Percentiles rank a stretch among this genome's conserved stretches.
Conservation (phyloP, 768 basidiomycete genomes). For the Lactifluus volemus region DNA sequence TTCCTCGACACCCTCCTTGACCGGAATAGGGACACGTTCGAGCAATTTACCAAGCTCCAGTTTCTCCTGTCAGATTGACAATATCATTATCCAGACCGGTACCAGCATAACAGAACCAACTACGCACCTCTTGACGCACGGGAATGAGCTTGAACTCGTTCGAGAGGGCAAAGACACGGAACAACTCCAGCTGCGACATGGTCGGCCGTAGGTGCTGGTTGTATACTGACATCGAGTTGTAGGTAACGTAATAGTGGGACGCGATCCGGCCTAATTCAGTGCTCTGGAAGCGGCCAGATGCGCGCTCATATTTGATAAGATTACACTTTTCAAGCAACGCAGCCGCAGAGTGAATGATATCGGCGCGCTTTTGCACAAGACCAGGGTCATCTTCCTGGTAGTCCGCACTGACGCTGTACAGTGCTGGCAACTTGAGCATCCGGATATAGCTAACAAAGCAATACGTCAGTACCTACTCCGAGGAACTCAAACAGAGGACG, state of each 20-base stretch:
- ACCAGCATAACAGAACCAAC: neutral
- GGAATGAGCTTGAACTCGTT: constrained; percentile 94
- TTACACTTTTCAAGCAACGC: constrained; percentile 90
- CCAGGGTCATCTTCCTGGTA: constrained; percentile 81
- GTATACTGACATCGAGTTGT: constrained; percentile 93
- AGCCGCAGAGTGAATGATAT: constrained; percentile 90
- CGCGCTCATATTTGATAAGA: constrained; percentile 88
- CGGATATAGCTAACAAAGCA: constrained; percentile 67
- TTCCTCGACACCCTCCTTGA: constrained; percentile 95
- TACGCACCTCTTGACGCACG: constrained; percentile 56
- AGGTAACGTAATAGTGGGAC: constrained; percentile 91
- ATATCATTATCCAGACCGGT: neutral
- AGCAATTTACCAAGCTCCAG: constrained; percentile 83
- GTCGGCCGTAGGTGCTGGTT: constrained; percentile 86
- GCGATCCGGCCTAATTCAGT: constrained; percentile 93
- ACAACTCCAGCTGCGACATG: constrained; percentile 85
- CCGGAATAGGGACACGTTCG: constrained; percentile 92
- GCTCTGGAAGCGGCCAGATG: constrained; percentile 80
- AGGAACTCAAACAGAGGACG: neutral
- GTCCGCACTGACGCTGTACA: constrained; percentile 85
- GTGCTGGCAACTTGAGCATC: constrained; percentile 80
- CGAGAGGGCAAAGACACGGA: constrained; percentile 90
- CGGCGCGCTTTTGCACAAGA: constrained; percentile 87
- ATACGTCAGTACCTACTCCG: constrained; percentile 18
- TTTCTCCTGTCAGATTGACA: constrained; percentile 48